Percentiles rank a stretch among this genome's conserved stretches.
Conservation (phyloP, 2,329 filamentous ascomycete genomes). For the Scleromitrula shiraiana region DNA sequence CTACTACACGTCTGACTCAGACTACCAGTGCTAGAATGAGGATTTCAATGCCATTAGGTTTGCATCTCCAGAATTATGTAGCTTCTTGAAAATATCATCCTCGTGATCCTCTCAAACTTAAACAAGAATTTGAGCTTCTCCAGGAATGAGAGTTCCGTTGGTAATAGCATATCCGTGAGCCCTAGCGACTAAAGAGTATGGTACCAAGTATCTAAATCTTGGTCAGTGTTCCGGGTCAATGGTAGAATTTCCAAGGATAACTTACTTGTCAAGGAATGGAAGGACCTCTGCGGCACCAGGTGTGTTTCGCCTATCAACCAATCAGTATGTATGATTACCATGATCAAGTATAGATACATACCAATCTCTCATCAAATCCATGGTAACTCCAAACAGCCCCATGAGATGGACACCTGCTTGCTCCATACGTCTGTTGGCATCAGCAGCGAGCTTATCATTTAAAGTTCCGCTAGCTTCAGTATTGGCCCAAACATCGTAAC, state of each 20-base stretch:
- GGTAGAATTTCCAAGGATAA: background rate
- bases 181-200: conserved; percentile 55
- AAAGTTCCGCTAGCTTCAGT: conserved; percentile 64
- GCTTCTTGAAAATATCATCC: no score
- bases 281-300: conserved; percentile 48
- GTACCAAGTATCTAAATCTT: conserved; percentile 44
- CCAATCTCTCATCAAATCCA: conserved; percentile 28
- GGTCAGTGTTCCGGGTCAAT: conserved; percentile 1
- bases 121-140: conserved; percentile 35
- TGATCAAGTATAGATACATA: background rate
- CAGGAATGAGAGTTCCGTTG: conserved; percentile 50
- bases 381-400: conserved; percentile 25
- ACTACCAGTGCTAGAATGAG: no score
- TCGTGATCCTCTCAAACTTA: no score
- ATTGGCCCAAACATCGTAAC: conserved; percentile 68
- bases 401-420: conserved; percentile 52
- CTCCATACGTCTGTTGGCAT: conserved; percentile 60
- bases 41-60: no score
- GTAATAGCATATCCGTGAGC: conserved; percentile 51
- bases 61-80: no score
- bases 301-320: conserved; percentile 17
- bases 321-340: conserved; percentile 1
- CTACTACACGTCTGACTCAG: no score
- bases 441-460: conserved; percentile 49
- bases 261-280: conserved; percentile 51